Percentiles rank a stretch among this genome's conserved stretches.
These are phyloP conservation scores for Saturnispora zaruensis DNA, from an alignment of 805 yeast species.

Conservation along the genomic window DNA sequence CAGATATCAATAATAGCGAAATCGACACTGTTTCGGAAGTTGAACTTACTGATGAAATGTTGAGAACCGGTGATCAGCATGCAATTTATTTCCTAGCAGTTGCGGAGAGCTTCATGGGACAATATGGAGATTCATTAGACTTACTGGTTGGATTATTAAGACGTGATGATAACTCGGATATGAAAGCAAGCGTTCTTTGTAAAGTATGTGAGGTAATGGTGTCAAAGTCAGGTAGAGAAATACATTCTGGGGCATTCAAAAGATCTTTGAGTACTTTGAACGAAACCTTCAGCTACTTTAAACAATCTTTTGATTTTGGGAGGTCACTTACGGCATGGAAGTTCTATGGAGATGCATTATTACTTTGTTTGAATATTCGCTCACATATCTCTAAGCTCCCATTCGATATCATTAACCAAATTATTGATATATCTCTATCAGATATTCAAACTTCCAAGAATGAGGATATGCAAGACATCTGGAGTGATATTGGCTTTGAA, in stretches of 20 bases:
- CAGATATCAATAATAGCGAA: background rate
- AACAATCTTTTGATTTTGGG: slow-evolving; percentile 18
- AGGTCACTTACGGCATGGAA: slow-evolving; percentile 58
- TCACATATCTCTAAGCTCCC: slow-evolving; percentile 47
- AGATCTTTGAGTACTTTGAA: slow-evolving; percentile 46
- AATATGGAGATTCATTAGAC: slow-evolving; percentile 52
- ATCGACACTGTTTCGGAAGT: slow-evolving; percentile 1
- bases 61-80: slow-evolving; percentile 37
- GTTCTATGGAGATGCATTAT: slow-evolving; percentile 47
- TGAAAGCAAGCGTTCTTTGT: slow-evolving; percentile 38
- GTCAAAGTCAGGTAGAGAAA: slow-evolving; percentile 42
- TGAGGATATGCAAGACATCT: background rate
- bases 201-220: slow-evolving; percentile 52
- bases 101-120: slow-evolving; percentile 54
- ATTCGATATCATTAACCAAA: slow-evolving; percentile 22
- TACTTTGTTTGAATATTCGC: slow-evolving; percentile 46
- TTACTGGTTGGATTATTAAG: slow-evolving; percentile 36
- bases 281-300: slow-evolving; percentile 29
- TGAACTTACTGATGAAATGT: slow-evolving; percentile 12
- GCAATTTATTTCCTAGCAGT: slow-evolving; percentile 61
- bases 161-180: slow-evolving; percentile 22
- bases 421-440: slow-evolving; percentile 13
- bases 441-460: slow-evolving; percentile 7
- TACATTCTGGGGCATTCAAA: slow-evolving; percentile 55
- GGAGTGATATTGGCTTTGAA: slow-evolving; percentile 2